Conservation (phyloP, 2,329 filamentous ascomycete genomes). For the Epichloe typhina region DNA sequence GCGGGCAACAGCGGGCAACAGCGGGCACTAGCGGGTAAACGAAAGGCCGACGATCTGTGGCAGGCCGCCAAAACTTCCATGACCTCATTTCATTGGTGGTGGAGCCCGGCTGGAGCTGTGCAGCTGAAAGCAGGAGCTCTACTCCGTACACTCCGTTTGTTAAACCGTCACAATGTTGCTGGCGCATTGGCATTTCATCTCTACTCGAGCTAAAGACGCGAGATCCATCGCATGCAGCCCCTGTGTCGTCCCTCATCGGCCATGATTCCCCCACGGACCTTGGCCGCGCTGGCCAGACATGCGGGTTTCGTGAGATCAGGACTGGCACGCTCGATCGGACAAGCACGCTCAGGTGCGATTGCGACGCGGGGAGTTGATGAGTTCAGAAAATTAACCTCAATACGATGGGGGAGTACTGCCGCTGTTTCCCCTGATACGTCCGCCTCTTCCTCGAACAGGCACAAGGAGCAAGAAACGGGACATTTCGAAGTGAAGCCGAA, state of each 20-base stretch:
- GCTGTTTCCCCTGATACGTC: constrained; percentile 2
- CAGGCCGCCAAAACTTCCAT: background rate
- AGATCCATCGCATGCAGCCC: background rate
- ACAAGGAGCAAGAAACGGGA: constrained; percentile 54
- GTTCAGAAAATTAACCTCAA: background rate
- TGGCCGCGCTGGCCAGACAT: constrained; percentile 11
- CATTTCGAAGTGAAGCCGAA: constrained; percentile 67
- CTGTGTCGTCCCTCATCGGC: background rate
- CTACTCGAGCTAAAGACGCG: background rate
- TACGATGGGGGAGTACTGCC: constrained; percentile 15
- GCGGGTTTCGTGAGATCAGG: background rate
- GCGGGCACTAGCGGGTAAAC: background rate
- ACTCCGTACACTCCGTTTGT: background rate
- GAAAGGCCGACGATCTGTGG: background rate
- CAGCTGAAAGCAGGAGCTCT: background rate
- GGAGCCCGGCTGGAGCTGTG: background rate
- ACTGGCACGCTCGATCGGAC: background rate
- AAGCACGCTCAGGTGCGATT: background rate
- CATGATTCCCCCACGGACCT: constrained; percentile 18
- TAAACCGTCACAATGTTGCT: background rate
- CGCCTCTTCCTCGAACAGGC: constrained; percentile 11
- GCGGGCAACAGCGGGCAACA: background rate
- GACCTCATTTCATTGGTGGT: constrained; percentile 11
- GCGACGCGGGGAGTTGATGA: background rate
- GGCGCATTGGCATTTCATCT: background rate